Conservation (phyloP, 495 filamentous ascomycete species). For the Tuber umbilicatum region DNA sequence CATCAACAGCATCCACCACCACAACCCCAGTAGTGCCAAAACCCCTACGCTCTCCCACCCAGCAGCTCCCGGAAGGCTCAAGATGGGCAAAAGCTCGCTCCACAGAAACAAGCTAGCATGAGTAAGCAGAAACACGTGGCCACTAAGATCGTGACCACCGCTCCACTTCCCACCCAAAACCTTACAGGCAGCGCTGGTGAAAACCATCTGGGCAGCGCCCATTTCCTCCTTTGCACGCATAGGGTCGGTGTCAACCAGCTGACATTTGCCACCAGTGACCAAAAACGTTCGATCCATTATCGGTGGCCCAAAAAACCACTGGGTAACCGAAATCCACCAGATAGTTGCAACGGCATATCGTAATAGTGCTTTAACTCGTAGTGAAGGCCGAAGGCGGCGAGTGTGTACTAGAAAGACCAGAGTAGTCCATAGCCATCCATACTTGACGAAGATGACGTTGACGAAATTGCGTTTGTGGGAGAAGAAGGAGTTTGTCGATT, state of each 20-base stretch:
- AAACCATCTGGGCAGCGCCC: conserved; percentile 49
- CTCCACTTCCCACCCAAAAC: conserved; percentile 72
- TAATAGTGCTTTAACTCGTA: conserved; percentile 50
- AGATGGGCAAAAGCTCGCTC: conserved; percentile 59
- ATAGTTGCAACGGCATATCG: conserved; percentile 65
- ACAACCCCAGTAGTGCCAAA: conserved; percentile 55
- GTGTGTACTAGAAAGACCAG: conserved; percentile 53
- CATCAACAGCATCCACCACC: conserved; percentile 95
- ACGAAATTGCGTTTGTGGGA: conserved; percentile 84
- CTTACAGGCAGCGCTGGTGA: conserved; percentile 77
- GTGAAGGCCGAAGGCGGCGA: conserved; percentile 35
- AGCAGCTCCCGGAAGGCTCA: conserved; percentile 40
- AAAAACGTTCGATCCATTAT: conserved; percentile 80
- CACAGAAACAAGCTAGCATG: conserved; percentile 69
- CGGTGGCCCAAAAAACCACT: conserved; percentile 91
- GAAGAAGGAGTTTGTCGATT: conserved; percentile 68
- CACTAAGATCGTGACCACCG: conserved; percentile 88
- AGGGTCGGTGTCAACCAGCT: conserved; percentile 45
- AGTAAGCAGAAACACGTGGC: conserved; percentile 89
- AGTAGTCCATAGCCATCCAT: conserved; percentile 87
- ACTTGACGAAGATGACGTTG: conserved; percentile 88
- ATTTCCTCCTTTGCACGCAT: conserved; percentile 39
- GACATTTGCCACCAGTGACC: conserved; percentile 75
- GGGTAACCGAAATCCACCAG: conserved; percentile 75
- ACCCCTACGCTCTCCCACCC: conserved; percentile 47